These are phyloP conservation scores for Aegilops tauschii DNA, from an alignment of 176 grass and related monocot species.

Conservation along the genomic window DNA sequence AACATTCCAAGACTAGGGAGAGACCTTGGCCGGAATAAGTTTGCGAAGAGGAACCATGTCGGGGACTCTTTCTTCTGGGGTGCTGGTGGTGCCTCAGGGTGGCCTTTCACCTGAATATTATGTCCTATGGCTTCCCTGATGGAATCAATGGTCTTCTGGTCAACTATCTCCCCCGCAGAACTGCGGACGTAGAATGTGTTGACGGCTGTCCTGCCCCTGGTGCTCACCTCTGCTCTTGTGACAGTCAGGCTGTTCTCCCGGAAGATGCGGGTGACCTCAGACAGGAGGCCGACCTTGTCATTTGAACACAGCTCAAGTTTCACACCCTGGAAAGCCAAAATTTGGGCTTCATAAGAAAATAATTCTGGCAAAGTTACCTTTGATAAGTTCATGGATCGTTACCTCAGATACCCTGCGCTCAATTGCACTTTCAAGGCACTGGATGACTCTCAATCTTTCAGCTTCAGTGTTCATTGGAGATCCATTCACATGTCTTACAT, in stretches of 20 bases:
- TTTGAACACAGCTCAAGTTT: constrained; percentile 77
- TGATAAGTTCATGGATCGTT: constrained; percentile 18
- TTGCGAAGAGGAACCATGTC: constrained; percentile 65
- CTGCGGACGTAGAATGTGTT: constrained; percentile 80
- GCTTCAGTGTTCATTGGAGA: constrained; percentile 66
- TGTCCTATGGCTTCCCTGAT: constrained; percentile 69
- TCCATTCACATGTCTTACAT: constrained; percentile 72
- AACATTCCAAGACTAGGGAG: constrained; percentile 56
- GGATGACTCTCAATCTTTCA: constrained; percentile 65
- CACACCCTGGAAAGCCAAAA: constrained; percentile 47
- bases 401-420: constrained; percentile 82
- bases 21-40: constrained; percentile 65
- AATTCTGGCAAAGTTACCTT: neutral
- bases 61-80: constrained; percentile 50
- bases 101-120: constrained; percentile 68
- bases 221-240: constrained; percentile 75
- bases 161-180: constrained; percentile 48
- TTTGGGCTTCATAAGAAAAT: neutral
- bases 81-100: constrained; percentile 38
- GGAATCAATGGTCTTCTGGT: constrained; percentile 70
- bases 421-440: constrained; percentile 81
- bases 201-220: constrained; percentile 52
- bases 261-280: constrained; percentile 82
- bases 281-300: constrained; percentile 70
- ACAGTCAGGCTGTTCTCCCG: constrained; percentile 76